Base-by-base conservation (phyloP, 352 stramenopile species). In the Phytophthora capsici region DNA sequence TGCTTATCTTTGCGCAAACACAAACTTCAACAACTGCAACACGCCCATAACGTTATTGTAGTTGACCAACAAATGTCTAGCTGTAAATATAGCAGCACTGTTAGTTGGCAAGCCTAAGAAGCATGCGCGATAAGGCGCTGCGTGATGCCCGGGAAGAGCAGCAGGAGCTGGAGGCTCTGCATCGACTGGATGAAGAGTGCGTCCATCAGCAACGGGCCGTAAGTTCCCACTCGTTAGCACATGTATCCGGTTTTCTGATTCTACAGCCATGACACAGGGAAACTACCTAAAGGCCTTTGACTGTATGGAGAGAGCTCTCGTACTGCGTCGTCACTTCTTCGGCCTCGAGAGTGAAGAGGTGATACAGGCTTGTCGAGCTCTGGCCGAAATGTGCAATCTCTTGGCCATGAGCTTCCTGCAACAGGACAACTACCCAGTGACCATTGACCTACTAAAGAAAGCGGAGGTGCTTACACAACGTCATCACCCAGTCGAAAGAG, bases 311-410 rank as follows among this genome's bases (percentile, higher is more conserved):
- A 79, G 90, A 32, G 91, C 89, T 22, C 78, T 98, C 14, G 92
- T 98, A 7, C 71, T 98, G 34, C 74, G 93, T 9, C 89, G 95
- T 37, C 91, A 97, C 63, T 96, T 98, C 55, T 98, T 97, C 59
- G 93, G 93, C n/a, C 67, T 82, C 23, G 89, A 97, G 9, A 96
- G 86, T 45, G 73, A 86, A 1, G 89, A 98, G 51, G 92, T 98
- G 23, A 30, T 63, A 44, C 66, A 89, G 34, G 90, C 91, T 12
- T 98, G 93, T 71, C 91, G 86, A 61, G 92, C 89, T 6, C 77
- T 98, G 7, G 89, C 88, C 6, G 91, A 98, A 66, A 96, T 98
- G 86, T 98, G 92, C 78, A 98, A 98, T 65, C 63, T 98, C 26
- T 72, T 98, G 19, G 87, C 92, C 19, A 98, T 98, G 93, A 97